Base-by-base conservation (phyloP, 179 eudicot species). In the Dionaea muscipula region DNA sequence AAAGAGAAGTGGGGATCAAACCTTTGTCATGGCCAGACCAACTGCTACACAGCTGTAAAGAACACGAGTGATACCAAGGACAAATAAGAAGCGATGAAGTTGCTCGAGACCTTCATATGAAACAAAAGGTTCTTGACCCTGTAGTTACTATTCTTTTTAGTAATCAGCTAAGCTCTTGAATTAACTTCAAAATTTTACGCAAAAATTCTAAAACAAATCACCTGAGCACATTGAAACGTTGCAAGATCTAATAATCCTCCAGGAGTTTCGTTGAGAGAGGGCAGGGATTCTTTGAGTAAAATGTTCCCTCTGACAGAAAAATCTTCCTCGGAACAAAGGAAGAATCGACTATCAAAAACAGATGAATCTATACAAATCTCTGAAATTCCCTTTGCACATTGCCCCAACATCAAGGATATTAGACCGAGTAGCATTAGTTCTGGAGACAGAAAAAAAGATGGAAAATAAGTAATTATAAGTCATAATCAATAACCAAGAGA, bases 61-160 rank as follows among this genome's bases (percentile, higher is more conserved):
- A 61, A 91, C 95, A 66, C 86, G 94, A 51, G 95, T 86, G 51
- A 86, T 82, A 25, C 94, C 98, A 39, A 91, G 95, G 67, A 91
- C 95, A 72, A 91, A 91, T 73, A 91, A 75, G 74, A 91, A 91
- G 7, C 94, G 83, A 39, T 86, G 85, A 68, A 91, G 98, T 72
- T 91, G 98, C 64, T 86, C 98, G 39, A 91, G 91, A 44, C 95
- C 98, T 82, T 91, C 94, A 47, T 73, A 71, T 8, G 98, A 91
- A 58, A 91, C 95, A 59, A 86, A 91, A 50, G 98, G 98, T 69
- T 91, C 95, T 21, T 72, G 90, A 14, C 94, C 98, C 98, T 86
- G 83, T 54, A 24, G 22, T 21, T 47, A 47, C 8, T 19, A 53
- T 4, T 31, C 35, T 11, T 33, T 23, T 17, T 44, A 17, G 10